These are phyloP conservation scores for Herpetomonas muscarum DNA, from an alignment of 208 protist species.

Conservation along the genomic window DNA sequence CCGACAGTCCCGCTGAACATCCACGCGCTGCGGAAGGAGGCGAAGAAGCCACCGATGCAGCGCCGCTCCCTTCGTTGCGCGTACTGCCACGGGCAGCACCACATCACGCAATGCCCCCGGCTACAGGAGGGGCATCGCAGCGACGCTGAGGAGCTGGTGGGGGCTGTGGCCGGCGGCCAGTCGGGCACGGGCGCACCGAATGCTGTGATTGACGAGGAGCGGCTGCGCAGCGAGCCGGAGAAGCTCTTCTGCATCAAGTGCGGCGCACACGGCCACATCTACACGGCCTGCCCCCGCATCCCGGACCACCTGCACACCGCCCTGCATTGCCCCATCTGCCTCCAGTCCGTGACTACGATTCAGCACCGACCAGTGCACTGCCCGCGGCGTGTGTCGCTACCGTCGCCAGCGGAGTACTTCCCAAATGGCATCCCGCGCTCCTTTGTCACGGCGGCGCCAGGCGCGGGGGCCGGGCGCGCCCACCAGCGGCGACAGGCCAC, in stretches of 20 bases:
- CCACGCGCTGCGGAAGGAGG: slow-evolving; percentile 38
- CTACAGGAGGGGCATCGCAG: slow-evolving; percentile 13
- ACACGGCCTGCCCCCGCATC: slow-evolving; percentile 26
- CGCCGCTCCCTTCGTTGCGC: slow-evolving; percentile 62
- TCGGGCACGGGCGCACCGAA: neutral
- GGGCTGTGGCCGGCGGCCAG: neutral
- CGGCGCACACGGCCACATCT: slow-evolving; percentile 50
- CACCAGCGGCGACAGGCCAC: neutral
- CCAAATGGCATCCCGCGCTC: slow-evolving; percentile 24
- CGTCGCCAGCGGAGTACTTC: slow-evolving; percentile 25
- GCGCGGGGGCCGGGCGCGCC: neutral
- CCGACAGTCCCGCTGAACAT: slow-evolving; percentile 39
- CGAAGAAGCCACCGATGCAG: slow-evolving; percentile 50
- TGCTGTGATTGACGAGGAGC: neutral
- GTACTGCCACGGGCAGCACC: slow-evolving; percentile 75
- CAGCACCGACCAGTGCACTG: slow-evolving; percentile 44
- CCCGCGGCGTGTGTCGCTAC: slow-evolving; percentile 36
- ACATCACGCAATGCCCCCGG: slow-evolving; percentile 67
- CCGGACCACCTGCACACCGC: slow-evolving; percentile 34
- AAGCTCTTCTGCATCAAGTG: slow-evolving; percentile 69
- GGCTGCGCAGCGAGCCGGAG: neutral
- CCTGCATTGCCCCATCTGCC: slow-evolving; percentile 61
- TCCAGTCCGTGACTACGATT: slow-evolving; percentile 11
- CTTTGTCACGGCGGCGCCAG: neutral
- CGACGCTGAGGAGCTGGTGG: neutral